Evolutionary conservation across 2,329 filamentous ascomycete genomes (phyloP).

Genomic region (Scedosporium minutisporum): DNA sequence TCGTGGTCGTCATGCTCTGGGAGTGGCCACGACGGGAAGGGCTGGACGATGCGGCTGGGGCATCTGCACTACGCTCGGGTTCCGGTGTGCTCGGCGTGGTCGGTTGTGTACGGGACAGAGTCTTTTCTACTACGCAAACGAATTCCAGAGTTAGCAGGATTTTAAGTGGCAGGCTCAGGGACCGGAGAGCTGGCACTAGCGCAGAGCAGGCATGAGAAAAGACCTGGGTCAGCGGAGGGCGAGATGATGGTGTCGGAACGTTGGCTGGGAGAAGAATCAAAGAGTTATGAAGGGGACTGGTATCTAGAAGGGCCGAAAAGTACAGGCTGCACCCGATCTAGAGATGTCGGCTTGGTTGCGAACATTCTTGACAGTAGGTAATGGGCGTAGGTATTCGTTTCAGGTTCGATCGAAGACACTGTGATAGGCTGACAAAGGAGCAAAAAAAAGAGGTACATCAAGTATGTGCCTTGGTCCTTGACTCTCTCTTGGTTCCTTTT

Average conservation of each 20-base stretch:
- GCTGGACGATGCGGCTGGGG: neutral
- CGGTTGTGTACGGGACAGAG: neutral
- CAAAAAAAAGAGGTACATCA: neutral
- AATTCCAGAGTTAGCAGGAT: neutral
- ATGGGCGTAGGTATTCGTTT: too few relatives aligned
- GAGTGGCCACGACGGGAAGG: neutral
- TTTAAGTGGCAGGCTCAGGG: too few relatives aligned
- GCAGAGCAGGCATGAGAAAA: neutral
- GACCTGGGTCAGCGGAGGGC: too few relatives aligned
- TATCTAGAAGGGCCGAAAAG: too few relatives aligned
- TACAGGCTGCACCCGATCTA: too few relatives aligned
- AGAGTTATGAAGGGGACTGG: too few relatives aligned
- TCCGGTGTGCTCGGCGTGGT: neutral
- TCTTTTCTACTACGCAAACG: neutral
- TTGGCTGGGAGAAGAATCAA: neutral
- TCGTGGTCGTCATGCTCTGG: neutral
- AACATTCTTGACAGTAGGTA: too few relatives aligned
- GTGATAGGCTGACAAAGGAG: neutral
- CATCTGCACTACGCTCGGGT: neutral
- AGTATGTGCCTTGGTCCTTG: neutral
- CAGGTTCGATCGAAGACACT: neutral
- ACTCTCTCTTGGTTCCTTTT: neutral
- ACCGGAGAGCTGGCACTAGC: neutral
- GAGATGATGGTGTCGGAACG: neutral
- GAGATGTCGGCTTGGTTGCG: too few relatives aligned